Conservation (phyloP, 1,284 basidiomycete genomes). For the Tetrapyrgos nigripes region DNA sequence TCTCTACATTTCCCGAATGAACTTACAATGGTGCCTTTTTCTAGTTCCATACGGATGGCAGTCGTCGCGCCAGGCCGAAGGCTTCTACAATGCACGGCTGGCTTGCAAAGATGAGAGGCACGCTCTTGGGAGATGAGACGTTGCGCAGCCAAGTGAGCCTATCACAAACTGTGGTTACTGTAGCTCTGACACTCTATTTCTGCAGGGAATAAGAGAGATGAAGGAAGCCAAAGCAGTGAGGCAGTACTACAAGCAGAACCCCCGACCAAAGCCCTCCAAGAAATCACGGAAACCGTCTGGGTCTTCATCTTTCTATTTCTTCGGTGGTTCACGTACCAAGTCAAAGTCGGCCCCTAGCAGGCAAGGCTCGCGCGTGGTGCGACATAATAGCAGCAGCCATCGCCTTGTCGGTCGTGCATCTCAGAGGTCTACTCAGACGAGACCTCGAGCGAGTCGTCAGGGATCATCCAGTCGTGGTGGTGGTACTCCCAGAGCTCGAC, state of each 20-base stretch:
- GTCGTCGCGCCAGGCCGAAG: conserved; percentile 53
- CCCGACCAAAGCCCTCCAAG: background rate
- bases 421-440: conserved; percentile 1
- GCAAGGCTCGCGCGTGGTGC: background rate
- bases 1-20: background rate
- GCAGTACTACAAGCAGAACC: conserved; percentile 9
- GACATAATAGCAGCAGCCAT: conserved; percentile 12
- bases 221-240: conserved; percentile 49
- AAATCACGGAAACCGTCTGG: background rate
- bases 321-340: background rate
- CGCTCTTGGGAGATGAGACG: conserved; percentile 68
- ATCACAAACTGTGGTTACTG: background rate
- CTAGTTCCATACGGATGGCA: conserved; percentile 56
- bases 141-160: conserved; percentile 54
- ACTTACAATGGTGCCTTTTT: background rate
- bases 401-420: conserved; percentile 13
- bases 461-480: background rate
- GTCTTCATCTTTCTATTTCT: conserved; percentile 8
- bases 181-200: background rate
- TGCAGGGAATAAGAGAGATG: conserved; percentile 55
- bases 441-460: background rate
- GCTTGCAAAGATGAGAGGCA: conserved; percentile 81
- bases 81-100: conserved; percentile 77
- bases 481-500: background rate
- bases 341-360: background rate